Conservation (phyloP, 305 asterid genomes). For the Solanum chacoense region DNA sequence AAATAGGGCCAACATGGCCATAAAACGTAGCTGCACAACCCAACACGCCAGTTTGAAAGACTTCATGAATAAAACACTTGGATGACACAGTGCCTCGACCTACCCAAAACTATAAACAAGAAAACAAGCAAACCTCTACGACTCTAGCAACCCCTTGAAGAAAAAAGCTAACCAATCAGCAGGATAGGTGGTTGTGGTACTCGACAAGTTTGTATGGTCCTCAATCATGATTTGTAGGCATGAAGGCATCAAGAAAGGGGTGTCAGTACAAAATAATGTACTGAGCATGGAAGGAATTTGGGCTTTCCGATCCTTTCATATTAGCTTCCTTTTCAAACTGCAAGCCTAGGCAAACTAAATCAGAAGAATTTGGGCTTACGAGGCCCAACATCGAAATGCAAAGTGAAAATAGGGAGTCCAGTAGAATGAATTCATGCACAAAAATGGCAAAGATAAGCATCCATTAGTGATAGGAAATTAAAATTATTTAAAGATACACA, state of each 20-base stretch:
- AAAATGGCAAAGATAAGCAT: not conserved
- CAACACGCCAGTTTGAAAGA: rapidly evolving
- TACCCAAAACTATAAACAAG: too few species aligned
- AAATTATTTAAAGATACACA: not conserved
- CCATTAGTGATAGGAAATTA: not conserved
- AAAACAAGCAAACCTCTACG: too few species aligned
- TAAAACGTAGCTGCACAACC: too few species aligned
- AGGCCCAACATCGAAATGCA: not conserved
- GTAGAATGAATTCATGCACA: not conserved
- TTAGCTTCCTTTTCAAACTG: too few species aligned
- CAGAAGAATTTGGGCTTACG: not conserved
- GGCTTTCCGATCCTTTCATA: not conserved
- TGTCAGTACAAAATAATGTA: too few species aligned
- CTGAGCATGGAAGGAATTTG: not conserved
- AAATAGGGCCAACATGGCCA: too few species aligned
- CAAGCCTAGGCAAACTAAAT: not conserved
- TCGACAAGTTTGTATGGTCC: not conserved
- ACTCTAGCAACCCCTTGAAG: too few species aligned
- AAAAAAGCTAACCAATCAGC: too few species aligned
- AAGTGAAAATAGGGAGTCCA: too few species aligned
- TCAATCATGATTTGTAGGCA: too few species aligned
- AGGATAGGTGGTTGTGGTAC: not conserved
- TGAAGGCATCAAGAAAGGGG: not conserved
- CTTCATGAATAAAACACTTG: too few species aligned
- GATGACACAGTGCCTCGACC: too few species aligned